Conservation (phyloP, 495 filamentous ascomycete species). For the Massariosphaeria phaeospora region DNA sequence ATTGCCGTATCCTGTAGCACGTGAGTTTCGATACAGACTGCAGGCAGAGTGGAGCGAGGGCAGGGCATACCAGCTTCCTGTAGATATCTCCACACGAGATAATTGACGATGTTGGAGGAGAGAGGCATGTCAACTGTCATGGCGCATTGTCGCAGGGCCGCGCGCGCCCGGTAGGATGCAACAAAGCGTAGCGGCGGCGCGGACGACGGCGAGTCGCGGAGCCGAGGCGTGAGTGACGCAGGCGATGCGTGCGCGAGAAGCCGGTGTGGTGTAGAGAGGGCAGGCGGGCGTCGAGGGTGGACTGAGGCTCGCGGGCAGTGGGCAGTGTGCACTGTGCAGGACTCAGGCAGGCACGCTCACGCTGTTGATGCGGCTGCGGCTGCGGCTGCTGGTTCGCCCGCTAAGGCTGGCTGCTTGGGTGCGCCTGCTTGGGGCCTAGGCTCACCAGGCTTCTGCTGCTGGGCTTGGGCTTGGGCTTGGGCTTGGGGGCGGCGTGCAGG, state of each 20-base stretch:
- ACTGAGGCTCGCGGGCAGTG: no score
- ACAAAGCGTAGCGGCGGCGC: not conserved
- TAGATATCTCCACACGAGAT: slow-evolving; percentile 89
- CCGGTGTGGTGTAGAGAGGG: not conserved
- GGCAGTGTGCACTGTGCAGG: no score
- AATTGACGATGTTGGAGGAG: slow-evolving; percentile 93
- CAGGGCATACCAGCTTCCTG: slow-evolving; percentile 41
- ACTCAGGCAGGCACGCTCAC: no score
- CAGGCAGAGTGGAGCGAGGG: not conserved
- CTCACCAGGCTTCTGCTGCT: no score
- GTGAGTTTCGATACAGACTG: slow-evolving; percentile 8
- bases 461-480: no score
- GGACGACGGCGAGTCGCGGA: not conserved
- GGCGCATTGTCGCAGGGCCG: slow-evolving; percentile 28
- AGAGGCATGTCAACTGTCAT: slow-evolving; percentile 48
- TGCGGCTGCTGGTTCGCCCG: no score
- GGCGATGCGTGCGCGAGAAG: no score
- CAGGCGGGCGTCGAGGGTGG: no score
- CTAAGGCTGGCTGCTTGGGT: no score
- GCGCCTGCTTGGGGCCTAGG: no score
- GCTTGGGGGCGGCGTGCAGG: no score
- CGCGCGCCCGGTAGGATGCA: slow-evolving; percentile 2
- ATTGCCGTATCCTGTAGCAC: slow-evolving; percentile 28
- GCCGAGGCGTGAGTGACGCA: slow-evolving; percentile 1
- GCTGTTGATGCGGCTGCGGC: no score